Evolutionary conservation across 2,329 filamentous ascomycete species (phyloP).

Genomic region (Conoideocrella luteorostrata): DNA sequence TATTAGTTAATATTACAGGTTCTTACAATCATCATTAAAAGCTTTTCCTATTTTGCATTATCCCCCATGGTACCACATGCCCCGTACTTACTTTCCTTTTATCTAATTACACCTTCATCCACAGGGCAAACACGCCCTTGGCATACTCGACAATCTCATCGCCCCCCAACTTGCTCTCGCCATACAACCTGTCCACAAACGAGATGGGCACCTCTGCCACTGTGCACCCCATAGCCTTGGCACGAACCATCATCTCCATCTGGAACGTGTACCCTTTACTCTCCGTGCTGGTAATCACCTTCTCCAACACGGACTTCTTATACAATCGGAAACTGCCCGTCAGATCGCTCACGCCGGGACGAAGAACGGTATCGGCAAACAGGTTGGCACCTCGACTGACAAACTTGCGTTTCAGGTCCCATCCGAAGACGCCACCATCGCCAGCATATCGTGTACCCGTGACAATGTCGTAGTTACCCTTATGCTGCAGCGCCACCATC

Average conservation of each 20-base stretch:
- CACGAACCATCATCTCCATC: conserved; percentile 99
- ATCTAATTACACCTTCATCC: conserved; percentile 73
- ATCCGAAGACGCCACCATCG: conserved; percentile 85
- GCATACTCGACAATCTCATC: conserved; percentile 96
- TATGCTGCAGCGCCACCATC: conserved; percentile 80
- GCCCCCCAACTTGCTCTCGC: conserved; percentile 88
- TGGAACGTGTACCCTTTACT: conserved; percentile 98
- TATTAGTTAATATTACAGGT: too few species aligned
- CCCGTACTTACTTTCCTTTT: too few species aligned
- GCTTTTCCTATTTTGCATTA: too few species aligned
- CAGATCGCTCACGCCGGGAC: conserved; percentile 89
- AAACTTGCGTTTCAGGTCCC: conserved; percentile 88
- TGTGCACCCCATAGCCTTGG: conserved; percentile 90
- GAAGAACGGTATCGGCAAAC: conserved; percentile 88
- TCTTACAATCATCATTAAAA: too few species aligned
- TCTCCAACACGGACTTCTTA: conserved; percentile 82
- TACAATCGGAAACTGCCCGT: conserved; percentile 94
- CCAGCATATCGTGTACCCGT: conserved; percentile 92
- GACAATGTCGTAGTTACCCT: conserved; percentile 85
- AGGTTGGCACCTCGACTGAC: conserved; percentile 85
- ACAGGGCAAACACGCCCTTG: conserved; percentile 73
- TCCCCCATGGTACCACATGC: too few species aligned
- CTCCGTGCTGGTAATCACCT: conserved; percentile 84
- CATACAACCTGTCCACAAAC: conserved; percentile 93
- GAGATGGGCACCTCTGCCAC: conserved; percentile 94